Base-by-base conservation (phyloP, 2,329 filamentous ascomycete genomes). In the Microcyclospora tardicrescens region DNA sequence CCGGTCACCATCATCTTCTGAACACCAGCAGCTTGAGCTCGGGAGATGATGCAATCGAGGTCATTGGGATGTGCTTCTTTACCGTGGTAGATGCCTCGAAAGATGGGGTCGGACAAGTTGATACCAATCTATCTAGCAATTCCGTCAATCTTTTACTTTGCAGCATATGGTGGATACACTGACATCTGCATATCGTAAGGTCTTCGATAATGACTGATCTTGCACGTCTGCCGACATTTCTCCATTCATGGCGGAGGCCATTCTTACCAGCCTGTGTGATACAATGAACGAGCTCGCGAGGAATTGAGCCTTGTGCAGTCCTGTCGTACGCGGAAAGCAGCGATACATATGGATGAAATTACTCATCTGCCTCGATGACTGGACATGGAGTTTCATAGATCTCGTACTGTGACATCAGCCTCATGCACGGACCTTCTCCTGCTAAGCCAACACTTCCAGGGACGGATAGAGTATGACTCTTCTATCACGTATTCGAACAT, bases 41-140 rank as follows among this genome's bases (percentile, higher is more conserved):
- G 74, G 46, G 79, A 68, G n/a, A 98, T 66, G 16, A 98, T 83
- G 47, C 77, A 79, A 19, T 69, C 60, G 12, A 89, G 72, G 56
- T 93, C 84, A 52, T 83, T 71, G 10, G 78, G 73, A 52, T 93
- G 85, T 16, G 68, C 68, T 54, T 83, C 71, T 44, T 79, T 86
- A 53, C 84, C 84, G 56, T 93, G 80, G 57, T 96, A 93, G 32
- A 74, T 63, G 36, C 91, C 91, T 34, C 76, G 74, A 61, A 89
- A 98, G 43, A 95, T 84, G 37, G 84, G 83, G 56, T 98, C 91
- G 38, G 87, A 83, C 39, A 98, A 73, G 61, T 98, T 98, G 69
- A 98, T 95, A 41, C 89, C 91, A 55, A 98, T 75, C 74, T 81
- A 50, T 10, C 19, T 46, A 24, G 36, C 39, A 6, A 10, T 12